Percentiles rank a stretch among this genome's conserved stretches.
These are phyloP conservation scores for Raffaelea ambrosiae DNA, from an alignment of 2,329 filamentous ascomycete genomes.

Conservation along the genomic window DNA sequence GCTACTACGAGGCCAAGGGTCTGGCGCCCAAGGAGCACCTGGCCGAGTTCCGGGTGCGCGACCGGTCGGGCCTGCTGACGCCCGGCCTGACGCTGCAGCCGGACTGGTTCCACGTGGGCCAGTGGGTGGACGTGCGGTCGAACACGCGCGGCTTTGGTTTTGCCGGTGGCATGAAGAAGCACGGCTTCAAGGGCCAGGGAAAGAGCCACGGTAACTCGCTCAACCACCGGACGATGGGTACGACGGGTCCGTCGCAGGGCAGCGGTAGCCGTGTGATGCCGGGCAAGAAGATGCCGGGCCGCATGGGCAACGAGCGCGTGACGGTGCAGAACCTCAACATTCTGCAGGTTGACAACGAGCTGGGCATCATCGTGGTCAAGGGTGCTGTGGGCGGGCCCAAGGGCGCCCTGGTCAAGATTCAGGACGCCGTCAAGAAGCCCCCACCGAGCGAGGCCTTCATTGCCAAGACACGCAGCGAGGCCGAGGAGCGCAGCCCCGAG, in stretches of 20 bases:
- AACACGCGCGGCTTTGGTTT: slow-evolving; percentile 85
- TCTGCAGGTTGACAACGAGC: slow-evolving; percentile 75
- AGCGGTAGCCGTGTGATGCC: slow-evolving; percentile 86
- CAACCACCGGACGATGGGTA: slow-evolving; percentile 88
- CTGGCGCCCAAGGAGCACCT: slow-evolving; percentile 78
- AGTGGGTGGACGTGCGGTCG: slow-evolving; percentile 79
- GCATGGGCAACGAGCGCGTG: slow-evolving; percentile 84
- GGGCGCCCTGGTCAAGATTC: slow-evolving; percentile 72
- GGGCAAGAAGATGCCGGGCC: slow-evolving; percentile 95
- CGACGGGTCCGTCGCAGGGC: slow-evolving; percentile 80
- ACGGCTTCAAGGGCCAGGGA: slow-evolving; percentile 81
- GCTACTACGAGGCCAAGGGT: slow-evolving; percentile 76
- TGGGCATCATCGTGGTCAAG: slow-evolving; percentile 81
- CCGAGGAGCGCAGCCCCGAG: slow-evolving; percentile 38
- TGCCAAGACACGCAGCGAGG: slow-evolving; percentile 32
- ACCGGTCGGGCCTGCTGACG: slow-evolving; percentile 61
- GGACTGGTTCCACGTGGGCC: slow-evolving; percentile 86
- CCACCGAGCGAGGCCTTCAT: slow-evolving; percentile 41
- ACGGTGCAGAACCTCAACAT: slow-evolving; percentile 90
- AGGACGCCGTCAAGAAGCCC: slow-evolving; percentile 84
- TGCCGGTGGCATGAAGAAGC: slow-evolving; percentile 94
- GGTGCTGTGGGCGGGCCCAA: slow-evolving; percentile 84
- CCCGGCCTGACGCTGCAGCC: slow-evolving; percentile 70
- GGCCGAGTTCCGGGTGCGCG: slow-evolving; percentile 78
- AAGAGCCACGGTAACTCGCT: slow-evolving; percentile 93